Percentiles rank a stretch among this genome's conserved stretches.
phyloP scores from a whole-genome alignment of 345 rosid genomes.

The Anacardium occidentale region DNA sequence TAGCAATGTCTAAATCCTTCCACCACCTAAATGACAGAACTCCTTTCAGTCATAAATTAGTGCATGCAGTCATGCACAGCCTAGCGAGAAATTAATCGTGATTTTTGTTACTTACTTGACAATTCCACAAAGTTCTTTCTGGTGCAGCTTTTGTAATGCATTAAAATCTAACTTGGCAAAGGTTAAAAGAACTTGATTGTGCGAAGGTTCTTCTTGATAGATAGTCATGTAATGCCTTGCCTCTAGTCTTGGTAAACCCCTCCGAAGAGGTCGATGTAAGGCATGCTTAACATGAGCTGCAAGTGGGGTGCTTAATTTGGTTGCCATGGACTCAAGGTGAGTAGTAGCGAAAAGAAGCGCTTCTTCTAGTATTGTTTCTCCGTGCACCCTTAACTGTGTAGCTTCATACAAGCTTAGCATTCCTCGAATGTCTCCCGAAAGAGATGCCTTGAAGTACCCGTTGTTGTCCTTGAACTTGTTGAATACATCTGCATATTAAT shows the following conservation, averaged over 20 bases:
- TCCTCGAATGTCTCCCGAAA: constrained; percentile 15
- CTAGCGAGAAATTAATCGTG: no score
- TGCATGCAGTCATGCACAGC: no score
- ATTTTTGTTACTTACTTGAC: no score
- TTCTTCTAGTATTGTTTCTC: constrained; percentile 36
- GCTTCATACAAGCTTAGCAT: constrained; percentile 46
- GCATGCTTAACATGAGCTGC: constrained; percentile 16
- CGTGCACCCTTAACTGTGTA: constrained; percentile 27
- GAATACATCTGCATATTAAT: constrained; percentile 26
- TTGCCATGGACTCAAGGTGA: constrained; percentile 14
- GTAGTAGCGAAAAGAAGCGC: constrained; percentile 31
- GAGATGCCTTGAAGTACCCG: constrained; percentile 14
- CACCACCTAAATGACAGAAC: no score
- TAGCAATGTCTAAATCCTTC: no score
- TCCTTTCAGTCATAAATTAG: no score
- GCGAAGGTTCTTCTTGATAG: constrained; percentile 13
- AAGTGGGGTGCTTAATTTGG: not conserved
- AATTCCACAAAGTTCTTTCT: not conserved
- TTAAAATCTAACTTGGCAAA: not conserved
- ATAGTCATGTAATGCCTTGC: constrained; percentile 15
- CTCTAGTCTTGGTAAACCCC: constrained; percentile 19
- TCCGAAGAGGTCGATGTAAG: constrained; percentile 3
- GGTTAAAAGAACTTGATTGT: constrained; percentile 12
- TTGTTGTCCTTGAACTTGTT: constrained; percentile 23
- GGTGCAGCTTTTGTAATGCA: not conserved